Base-by-base conservation (phyloP, 352 stramenopile species). In the Lagenidium sp. region DNA sequence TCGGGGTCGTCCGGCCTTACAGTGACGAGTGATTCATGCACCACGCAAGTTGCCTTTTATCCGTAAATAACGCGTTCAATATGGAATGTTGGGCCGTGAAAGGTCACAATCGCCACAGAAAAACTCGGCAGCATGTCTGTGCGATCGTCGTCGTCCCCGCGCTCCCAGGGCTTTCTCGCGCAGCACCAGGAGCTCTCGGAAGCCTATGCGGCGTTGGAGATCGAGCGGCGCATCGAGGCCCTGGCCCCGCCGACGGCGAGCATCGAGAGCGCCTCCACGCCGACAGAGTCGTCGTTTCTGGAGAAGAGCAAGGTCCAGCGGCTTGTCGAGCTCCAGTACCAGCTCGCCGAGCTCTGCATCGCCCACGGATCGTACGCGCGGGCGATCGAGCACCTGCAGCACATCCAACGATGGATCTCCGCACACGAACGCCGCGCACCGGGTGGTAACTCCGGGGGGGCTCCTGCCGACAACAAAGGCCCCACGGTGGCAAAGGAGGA, bases 371-470 rank as follows among this genome's bases (percentile, higher is more conserved):
- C 77, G 37, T 55, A 61, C 6, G 26, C 28, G 0, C 50, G 63
- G 3, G 68, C 68, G 11, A 36, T 38, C 12, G 50, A 50, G 28
- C 71, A 76, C 44, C 76, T 72, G 31, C 44, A 69, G 7, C 28
- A 20, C 12, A 50, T 61, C 16, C 16, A 32, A 20, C 2, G 6
- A 22, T 53, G 36, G 30, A 36, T 56, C 11, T 36, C 44, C 7
- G 32, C 0, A 5, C 23, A 60, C 18, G 6, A 28, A 31, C 20
- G 36, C 10, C 12, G 3, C 2, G 36, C 30, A 11, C 5, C 10
- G 24, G 12, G 18, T 31, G n/a, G 21, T 16, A 11, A 8, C 15
- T 15, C 12, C 4, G n/a, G 30, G 7, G 36, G 18, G 16, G 36
- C 41, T 4, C 21, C 37, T 29, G 28, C 22, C 4, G 31, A 35